Percentiles rank a stretch among this genome's conserved stretches.
phyloP scores from a whole-genome alignment of 768 basidiomycete genomes.

The Tylopilus vinaceipallidus region DNA sequence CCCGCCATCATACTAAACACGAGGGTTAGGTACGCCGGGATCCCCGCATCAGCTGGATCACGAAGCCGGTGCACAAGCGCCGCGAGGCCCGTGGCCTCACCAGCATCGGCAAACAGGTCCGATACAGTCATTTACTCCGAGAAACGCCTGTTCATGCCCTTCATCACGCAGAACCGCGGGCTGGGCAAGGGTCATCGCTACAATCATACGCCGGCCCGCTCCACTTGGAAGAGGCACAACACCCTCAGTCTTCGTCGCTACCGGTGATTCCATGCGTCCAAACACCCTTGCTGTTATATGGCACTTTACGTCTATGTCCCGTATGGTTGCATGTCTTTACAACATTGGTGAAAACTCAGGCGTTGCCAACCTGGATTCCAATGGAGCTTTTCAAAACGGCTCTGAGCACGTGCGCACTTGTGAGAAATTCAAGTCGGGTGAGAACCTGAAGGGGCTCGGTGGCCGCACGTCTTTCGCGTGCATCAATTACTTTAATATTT shows the following conservation, averaged over 20 bases:
- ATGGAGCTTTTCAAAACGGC: too few relatives aligned
- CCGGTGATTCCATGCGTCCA: constrained; percentile 49
- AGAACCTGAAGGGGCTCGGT: neutral
- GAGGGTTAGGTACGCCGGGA: constrained; percentile 80
- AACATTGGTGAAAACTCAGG: constrained; percentile 14
- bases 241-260: constrained; percentile 89
- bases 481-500: neutral
- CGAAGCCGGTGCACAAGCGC: constrained; percentile 97
- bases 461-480: constrained; percentile 21
- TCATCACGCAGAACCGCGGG: constrained; percentile 76
- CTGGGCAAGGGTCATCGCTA: constrained; percentile 92
- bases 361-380: too few relatives aligned
- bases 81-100: constrained; percentile 98
- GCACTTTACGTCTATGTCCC: constrained; percentile 28
- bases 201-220: constrained; percentile 89
- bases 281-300: constrained; percentile 7
- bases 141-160: constrained; percentile 1
- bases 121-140: constrained; percentile 14
- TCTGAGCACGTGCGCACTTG: neutral
- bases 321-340: constrained; percentile 22
- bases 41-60: constrained; percentile 98
- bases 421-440: neutral
- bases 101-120: constrained; percentile 90
- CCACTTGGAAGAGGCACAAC: constrained; percentile 99
- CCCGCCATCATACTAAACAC: constrained; percentile 9